Evolutionary conservation across 345 rosid species (phyloP).

Genomic region (Citrus hindsii): DNA sequence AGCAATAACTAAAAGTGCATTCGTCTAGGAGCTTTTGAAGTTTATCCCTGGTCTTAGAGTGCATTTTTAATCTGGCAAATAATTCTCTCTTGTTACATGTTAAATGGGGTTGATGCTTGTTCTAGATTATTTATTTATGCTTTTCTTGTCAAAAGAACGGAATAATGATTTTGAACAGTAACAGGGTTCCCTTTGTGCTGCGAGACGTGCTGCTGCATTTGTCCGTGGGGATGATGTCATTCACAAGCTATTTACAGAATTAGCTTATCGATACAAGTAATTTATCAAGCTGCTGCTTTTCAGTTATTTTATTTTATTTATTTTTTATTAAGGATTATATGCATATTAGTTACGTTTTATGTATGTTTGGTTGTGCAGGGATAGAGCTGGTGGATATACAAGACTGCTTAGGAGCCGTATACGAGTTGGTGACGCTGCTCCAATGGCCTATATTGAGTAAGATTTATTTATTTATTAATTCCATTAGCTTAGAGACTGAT

Average conservation of each 20-base stretch:
- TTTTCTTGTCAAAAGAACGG: background rate
- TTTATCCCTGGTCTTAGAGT: background rate
- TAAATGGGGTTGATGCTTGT: background rate
- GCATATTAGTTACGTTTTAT: constrained; percentile 6
- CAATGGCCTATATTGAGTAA: constrained; percentile 95
- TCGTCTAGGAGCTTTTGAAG: background rate
- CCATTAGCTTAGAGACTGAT: background rate
- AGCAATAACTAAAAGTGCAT: too few species aligned
- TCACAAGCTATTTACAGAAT: constrained; percentile 86
- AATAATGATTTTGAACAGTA: background rate
- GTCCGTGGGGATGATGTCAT: constrained; percentile 91
- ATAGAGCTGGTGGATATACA: constrained; percentile 93
- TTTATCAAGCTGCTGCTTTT: background rate
- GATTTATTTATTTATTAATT: constrained; percentile 12
- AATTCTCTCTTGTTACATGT: background rate
- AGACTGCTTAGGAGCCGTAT: constrained; percentile 86
- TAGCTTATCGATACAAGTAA: constrained; percentile 89
- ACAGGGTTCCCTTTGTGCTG: constrained; percentile 81
- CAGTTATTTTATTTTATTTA: background rate
- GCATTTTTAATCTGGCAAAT: background rate
- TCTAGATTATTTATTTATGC: background rate
- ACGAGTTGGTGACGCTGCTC: constrained; percentile 95
- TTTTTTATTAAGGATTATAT: background rate
- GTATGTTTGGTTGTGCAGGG: constrained; percentile 41
- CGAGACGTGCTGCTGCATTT: constrained; percentile 83